Base-by-base conservation (phyloP, 2,329 filamentous ascomycete genomes). In the Didymellaceae sp. region DNA sequence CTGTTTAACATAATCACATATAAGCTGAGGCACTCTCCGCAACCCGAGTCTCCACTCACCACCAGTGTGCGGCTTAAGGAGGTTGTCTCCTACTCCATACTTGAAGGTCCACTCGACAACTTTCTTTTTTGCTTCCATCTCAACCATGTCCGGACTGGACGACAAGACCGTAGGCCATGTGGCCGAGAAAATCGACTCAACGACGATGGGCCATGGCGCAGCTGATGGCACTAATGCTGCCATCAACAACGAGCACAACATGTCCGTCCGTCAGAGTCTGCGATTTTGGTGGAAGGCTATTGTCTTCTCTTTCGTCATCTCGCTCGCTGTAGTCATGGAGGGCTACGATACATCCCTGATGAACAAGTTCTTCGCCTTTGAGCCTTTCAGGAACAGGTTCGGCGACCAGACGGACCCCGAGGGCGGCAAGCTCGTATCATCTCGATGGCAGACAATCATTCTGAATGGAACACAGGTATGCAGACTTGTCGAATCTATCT, bases 251-350 rank as follows among this genome's bases (percentile, higher is more conserved):
- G 74, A 74, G 47, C 74, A 76, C 56, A 74, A 76, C 21, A 75
- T 78, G 74, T 74, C 73, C 6, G 77, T 95, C 50, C 65, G 82
- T 62, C 84, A 94, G 76, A 90, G 89, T 49, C 78, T 95, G 70
- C 83, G 79, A 62, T 79, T 92, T 21, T 96, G 95, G 70, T 90
- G 89, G 54, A 92, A 94, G 76, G 91, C 90, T 16, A 86, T 94
- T 47, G 80, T 78, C 13, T 96, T 89, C 88, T 90, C 86, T 64
- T 68, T 94, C 40, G 77, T 94, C 57, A 91, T 96, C 70, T 93
- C 89, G 9, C 91, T 89, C 0, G 90, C 87, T 69, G 92, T 95
- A 66, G 84, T 84, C 60, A 96, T 96, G 91, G 90, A 95, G 72
- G 90, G 89, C 13, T 94, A 91, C 75, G 90, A 95, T 68, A 80